A percentile compares a stretch with the other conserved stretches of the same genome.
Conservation (phyloP, 331 rosid genomes). For the Quercus lobata region DNA sequence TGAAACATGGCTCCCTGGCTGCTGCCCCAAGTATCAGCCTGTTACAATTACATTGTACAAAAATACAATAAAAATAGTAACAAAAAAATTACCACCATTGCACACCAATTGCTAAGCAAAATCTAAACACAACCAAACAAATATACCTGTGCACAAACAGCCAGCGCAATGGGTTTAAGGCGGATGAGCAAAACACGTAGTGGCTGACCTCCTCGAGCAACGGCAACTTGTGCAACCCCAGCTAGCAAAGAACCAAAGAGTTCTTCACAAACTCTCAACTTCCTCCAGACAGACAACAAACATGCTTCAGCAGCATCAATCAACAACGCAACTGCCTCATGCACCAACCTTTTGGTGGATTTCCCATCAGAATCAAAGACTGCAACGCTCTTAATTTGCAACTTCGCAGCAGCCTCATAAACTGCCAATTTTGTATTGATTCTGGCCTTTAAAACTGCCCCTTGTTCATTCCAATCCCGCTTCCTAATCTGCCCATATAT, state of each 20-base stretch:
- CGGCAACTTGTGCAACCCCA: slow-evolving; percentile 81
- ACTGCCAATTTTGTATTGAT: slow-evolving; percentile 78
- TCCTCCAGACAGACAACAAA: slow-evolving; percentile 89
- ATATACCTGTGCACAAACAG: slow-evolving; percentile 90
- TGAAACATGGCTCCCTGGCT: slow-evolving; percentile 88
- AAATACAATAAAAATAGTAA: not conserved
- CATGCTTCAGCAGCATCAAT: slow-evolving; percentile 97
- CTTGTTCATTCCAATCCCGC: slow-evolving; percentile 96
- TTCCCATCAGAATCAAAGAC: slow-evolving; percentile 74
- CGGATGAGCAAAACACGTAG: slow-evolving; percentile 93
- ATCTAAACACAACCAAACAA: slow-evolving; percentile 12
- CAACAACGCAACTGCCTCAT: slow-evolving; percentile 84
- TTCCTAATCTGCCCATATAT: slow-evolving; percentile 73
- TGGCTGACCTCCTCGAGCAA: slow-evolving; percentile 88
- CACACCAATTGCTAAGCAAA: slow-evolving; percentile 7
- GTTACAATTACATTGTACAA: slow-evolving; percentile 22
- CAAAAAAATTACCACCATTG: slow-evolving; percentile 7
- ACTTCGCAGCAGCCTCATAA: slow-evolving; percentile 67
- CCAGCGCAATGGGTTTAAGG: slow-evolving; percentile 81
- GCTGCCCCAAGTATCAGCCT: slow-evolving; percentile 89
- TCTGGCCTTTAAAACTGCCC: slow-evolving; percentile 73
- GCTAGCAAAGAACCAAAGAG: slow-evolving; percentile 74
- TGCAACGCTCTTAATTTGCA: slow-evolving; percentile 62
- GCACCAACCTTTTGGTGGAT: slow-evolving; percentile 76
- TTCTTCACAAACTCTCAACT: slow-evolving; percentile 83